Conservation (phyloP, 257 asterid genomes). For the Avicennia marina region DNA sequence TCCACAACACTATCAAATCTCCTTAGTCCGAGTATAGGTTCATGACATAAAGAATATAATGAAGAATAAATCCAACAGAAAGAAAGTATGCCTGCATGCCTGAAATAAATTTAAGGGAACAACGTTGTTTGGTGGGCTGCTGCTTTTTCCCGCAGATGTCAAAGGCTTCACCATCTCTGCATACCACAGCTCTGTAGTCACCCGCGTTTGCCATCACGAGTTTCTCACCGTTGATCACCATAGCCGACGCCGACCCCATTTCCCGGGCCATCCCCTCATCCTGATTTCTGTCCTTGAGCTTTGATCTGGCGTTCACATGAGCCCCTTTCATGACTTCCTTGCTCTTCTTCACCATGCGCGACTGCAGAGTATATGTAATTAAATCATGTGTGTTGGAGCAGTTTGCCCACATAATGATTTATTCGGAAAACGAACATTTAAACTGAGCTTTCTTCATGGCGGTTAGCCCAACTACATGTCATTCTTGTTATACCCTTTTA, state of each 20-base stretch:
- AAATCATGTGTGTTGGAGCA: too few species aligned
- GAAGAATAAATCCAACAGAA: background rate
- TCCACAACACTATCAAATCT: too few species aligned
- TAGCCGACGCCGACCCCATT: slow-evolving; percentile 48
- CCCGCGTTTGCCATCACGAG: slow-evolving; percentile 50
- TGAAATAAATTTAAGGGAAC: slow-evolving; percentile 38
- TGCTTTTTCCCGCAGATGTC: slow-evolving; percentile 34
- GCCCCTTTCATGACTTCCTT: slow-evolving; percentile 48
- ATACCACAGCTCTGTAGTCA: slow-evolving; percentile 47
- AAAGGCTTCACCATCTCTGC: slow-evolving; percentile 52
- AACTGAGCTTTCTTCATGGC: too few species aligned
- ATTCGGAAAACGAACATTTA: too few species aligned
- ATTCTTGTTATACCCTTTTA: too few species aligned
- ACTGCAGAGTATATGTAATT: slow-evolving; percentile 21
- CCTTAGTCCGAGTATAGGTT: too few species aligned
- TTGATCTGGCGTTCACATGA: slow-evolving; percentile 33
- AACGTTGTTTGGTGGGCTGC: slow-evolving; percentile 17
- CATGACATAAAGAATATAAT: too few species aligned
- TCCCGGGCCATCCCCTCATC: slow-evolving; percentile 1
- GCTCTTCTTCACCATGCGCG: slow-evolving; percentile 34
- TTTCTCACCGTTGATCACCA: slow-evolving; percentile 53
- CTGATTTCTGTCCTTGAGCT: slow-evolving; percentile 23
- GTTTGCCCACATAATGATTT: too few species aligned
- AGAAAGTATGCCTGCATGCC: slow-evolving; percentile 16
- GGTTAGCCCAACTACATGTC: too few species aligned